These are phyloP conservation scores for Eimeria mitis DNA, from an alignment of 169 alveolate species.

Conservation along the genomic window DNA sequence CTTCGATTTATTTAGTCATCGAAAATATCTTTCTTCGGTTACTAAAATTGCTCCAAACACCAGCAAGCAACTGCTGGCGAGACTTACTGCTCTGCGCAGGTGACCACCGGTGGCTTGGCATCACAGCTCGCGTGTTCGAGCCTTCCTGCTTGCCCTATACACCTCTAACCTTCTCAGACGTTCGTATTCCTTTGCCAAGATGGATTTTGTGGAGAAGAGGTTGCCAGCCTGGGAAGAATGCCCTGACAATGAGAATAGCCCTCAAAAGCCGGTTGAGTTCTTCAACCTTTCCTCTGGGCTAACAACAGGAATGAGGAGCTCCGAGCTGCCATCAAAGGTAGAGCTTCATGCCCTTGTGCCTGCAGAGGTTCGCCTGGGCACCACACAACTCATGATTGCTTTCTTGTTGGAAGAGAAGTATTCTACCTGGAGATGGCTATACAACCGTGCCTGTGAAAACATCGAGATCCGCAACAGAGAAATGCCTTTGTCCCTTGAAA, in stretches of 20 bases:
- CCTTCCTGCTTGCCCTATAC: background rate
- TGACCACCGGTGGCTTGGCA: background rate
- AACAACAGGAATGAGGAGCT: conserved; percentile 31
- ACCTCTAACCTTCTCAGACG: background rate
- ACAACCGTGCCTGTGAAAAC: conserved; percentile 10
- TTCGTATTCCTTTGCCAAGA: background rate
- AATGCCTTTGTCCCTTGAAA: background rate
- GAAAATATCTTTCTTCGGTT: background rate
- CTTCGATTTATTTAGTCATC: background rate
- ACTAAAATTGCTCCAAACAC: background rate
- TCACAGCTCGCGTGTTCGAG: background rate
- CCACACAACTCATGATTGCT: conserved; percentile 22
- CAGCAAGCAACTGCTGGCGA: background rate
- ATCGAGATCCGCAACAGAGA: conserved; percentile 26
- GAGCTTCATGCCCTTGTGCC: conserved; percentile 20
- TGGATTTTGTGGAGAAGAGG: conserved; percentile 5
- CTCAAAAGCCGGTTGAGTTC: background rate
- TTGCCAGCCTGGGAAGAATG: background rate
- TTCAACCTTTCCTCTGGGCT: background rate
- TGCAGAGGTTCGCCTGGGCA: conserved; percentile 25
- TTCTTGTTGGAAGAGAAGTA: conserved; percentile 4
- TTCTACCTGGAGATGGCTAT: background rate
- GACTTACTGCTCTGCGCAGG: background rate
- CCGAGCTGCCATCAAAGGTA: conserved; percentile 27
- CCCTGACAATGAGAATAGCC: background rate